Base-by-base conservation (phyloP, 1,139 yeast genomes). In the Yamadazyma buinensis region DNA sequence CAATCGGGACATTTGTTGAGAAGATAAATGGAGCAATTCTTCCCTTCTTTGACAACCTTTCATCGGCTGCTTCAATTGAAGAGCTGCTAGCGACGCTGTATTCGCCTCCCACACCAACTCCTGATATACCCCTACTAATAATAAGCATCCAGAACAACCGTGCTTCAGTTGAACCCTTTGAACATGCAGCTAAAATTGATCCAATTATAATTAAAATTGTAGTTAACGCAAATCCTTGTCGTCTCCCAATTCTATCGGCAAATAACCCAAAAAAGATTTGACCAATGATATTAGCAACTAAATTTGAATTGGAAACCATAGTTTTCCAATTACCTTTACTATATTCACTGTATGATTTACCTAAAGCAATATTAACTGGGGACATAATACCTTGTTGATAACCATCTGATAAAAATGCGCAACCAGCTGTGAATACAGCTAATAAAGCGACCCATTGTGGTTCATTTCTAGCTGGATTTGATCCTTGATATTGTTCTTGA, bases 71-170 rank as follows among this genome's bases (percentile, higher is more conserved):
- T 54, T 82, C 90, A 28, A 79, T 74, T 1, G 87, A 85, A 21
- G 84, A 67, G 2, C 80, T 72, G 0, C 85, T 75, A 22, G 83
- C 75, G 2, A 84, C 78, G 3, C 85, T 84, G 53, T 82, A 80
- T 52, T 84, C 92, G 17, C 87, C 87, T 39, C 88, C 90, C 40
- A 81, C 73, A 39, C 88, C 90, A 42, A 80, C 75, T 34, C 90
- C 90, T 32, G 82, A 75, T 14, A 77, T 67, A 45, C 87, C 87
- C 55, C 88, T 65, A 38, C 75, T 62, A 22, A 81, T 75, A 31
- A 78, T 71, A 49, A 82, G 64, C 86, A 81, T 80, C 88, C 88
- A 81, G 49, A 84, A 78, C 59, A 63, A 57, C 5, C 72, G 72
- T 9, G 57, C 45, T n/a, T 54, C 55, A 15, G 70, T 50, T 4